These are phyloP conservation scores for Termitomyces sp. DNA, from an alignment of 768 basidiomycete species.

Conservation along the genomic window DNA sequence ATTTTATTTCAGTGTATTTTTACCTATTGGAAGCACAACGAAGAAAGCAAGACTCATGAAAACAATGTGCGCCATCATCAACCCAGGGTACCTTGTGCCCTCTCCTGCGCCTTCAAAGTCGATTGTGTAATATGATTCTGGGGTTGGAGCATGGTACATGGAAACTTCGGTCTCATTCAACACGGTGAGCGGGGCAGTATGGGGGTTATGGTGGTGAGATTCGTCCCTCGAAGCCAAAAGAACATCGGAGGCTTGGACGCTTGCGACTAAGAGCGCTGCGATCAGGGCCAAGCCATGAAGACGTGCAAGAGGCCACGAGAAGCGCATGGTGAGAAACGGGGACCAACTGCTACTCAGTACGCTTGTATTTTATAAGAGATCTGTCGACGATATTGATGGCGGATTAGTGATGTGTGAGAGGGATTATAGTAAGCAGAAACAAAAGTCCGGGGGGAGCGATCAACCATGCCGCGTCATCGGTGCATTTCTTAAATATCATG, in stretches of 20 bases:
- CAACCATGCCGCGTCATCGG: background rate
- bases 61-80: slow-evolving; percentile 72
- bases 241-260: slow-evolving; percentile 16
- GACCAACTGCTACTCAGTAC: background rate
- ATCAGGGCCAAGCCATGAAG: slow-evolving; percentile 5
- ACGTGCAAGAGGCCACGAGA: slow-evolving; percentile 6
- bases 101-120: slow-evolving; percentile 60
- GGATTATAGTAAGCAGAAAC: slow-evolving; percentile 10
- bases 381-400: slow-evolving; percentile 3
- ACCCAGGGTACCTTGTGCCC: slow-evolving; percentile 50
- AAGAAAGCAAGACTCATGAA: slow-evolving; percentile 83
- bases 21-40: slow-evolving; percentile 75
- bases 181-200: slow-evolving; percentile 47
- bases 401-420: slow-evolving; percentile 5
- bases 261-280: slow-evolving; percentile 11
- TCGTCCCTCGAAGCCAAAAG: slow-evolving; percentile 25
- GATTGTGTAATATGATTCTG: slow-evolving; percentile 79
- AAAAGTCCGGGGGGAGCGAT: background rate
- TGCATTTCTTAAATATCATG: slow-evolving; percentile 1
- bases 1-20: background rate
- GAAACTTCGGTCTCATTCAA: slow-evolving; percentile 79
- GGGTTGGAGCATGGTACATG: slow-evolving; percentile 62
- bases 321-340: slow-evolving; percentile 13
- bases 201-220: slow-evolving; percentile 45
- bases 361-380: slow-evolving; percentile 8